Conservation (phyloP, 1,284 basidiomycete genomes). For the Sporisorium iseilematis-ciliati region DNA sequence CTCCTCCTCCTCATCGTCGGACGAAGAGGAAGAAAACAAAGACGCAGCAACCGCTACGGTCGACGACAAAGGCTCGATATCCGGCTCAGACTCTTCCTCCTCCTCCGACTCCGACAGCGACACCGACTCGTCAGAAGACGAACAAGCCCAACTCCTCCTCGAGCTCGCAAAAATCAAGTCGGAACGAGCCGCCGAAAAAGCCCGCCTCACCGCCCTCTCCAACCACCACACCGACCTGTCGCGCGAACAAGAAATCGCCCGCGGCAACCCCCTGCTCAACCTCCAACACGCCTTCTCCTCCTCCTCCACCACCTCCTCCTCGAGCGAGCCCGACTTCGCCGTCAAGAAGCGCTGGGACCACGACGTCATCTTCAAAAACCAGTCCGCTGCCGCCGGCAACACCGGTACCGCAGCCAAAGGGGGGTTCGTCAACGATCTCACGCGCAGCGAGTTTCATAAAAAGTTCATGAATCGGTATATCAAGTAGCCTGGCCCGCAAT, state of each 20-base stretch:
- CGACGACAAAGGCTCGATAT: conserved; percentile 7
- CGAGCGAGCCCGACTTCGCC: conserved; percentile 25
- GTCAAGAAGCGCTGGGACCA: conserved; percentile 67
- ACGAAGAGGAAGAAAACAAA: conserved; percentile 34
- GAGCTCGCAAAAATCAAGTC: conserved; percentile 66
- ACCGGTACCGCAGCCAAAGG: conserved; percentile 1
- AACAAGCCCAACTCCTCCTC: conserved; percentile 55
- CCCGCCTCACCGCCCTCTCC: conserved; percentile 18
- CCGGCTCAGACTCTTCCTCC: background rate
- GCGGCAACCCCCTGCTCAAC: conserved; percentile 66
- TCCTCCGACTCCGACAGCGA: conserved; percentile 20
- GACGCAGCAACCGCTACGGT: conserved; percentile 18
- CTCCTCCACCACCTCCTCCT: background rate
- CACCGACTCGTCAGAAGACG: conserved; percentile 41
- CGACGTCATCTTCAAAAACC: conserved; percentile 69
- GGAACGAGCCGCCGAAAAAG: conserved; percentile 59
- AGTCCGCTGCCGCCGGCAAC: conserved; percentile 32
- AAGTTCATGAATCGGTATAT: conserved; percentile 66
- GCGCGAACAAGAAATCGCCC: conserved; percentile 63
- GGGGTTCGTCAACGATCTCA: conserved; percentile 66
- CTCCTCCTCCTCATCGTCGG: background rate
- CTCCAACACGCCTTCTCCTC: conserved; percentile 55
- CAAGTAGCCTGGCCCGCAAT: conserved; percentile 28
- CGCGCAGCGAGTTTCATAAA: conserved; percentile 65
- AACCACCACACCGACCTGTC: conserved; percentile 20